These are phyloP conservation scores for Cryptosporidium viatorum DNA, from an alignment of 169 alveolate genomes.

Conservation along the genomic window DNA sequence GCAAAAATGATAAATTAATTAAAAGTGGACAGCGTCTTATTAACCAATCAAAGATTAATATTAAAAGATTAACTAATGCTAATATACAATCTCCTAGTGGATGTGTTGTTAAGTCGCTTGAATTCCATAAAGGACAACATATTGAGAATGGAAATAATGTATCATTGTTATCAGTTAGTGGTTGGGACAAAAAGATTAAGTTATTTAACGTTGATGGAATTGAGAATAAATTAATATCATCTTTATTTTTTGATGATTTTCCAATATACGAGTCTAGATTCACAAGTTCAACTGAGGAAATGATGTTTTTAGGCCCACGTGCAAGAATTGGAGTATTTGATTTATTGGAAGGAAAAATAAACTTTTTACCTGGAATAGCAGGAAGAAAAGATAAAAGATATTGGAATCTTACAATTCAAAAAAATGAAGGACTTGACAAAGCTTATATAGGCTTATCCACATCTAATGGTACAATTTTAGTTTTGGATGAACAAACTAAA, in stretches of 20 bases:
- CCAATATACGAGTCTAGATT: constrained; percentile 66
- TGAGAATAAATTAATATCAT: constrained; percentile 44
- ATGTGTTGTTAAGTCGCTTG: constrained; percentile 58
- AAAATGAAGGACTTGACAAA: constrained; percentile 9
- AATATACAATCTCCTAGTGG: constrained; percentile 66
- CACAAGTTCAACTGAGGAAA: constrained; percentile 45
- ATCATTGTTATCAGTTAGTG: constrained; percentile 63
- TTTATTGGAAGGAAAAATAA: constrained; percentile 37
- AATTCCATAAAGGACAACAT: constrained; percentile 60
- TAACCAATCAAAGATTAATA: constrained; percentile 40
- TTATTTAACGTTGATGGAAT: constrained; percentile 56
- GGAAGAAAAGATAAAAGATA: constrained; percentile 63
- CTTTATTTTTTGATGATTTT: constrained; percentile 58
- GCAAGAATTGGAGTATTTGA: constrained; percentile 63
- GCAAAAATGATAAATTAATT: not conserved
- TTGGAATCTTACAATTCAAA: constrained; percentile 66
- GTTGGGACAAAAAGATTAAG: constrained; percentile 68
- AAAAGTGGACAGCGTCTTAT: not conserved
- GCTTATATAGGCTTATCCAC: constrained; percentile 57
- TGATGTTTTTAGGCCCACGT: constrained; percentile 45
- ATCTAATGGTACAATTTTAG: constrained; percentile 35
- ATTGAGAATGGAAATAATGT: constrained; percentile 1
- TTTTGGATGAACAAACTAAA: constrained; percentile 44
- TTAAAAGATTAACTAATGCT: constrained; percentile 52
- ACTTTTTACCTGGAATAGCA: constrained; percentile 70